Evolutionary conservation across 1,139 yeast genomes (phyloP).

Genomic region (Protomyces gravidus): DNA sequence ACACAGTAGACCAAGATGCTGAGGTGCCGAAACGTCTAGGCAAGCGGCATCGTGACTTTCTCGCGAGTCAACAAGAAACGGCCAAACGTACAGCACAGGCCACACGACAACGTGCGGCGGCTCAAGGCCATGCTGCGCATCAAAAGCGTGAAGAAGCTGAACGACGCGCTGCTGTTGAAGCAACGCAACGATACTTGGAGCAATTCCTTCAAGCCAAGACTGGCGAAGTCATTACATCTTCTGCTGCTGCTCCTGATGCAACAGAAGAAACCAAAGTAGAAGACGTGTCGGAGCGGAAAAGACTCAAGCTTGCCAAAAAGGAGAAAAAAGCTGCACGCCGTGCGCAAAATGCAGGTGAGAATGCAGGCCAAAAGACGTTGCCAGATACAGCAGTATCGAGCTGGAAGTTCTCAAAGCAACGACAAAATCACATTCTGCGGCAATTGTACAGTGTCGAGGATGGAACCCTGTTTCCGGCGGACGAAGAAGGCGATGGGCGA

Average conservation of each 20-base stretch:
- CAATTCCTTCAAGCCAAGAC: background rate
- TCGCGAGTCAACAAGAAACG: background rate
- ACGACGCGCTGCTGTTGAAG: background rate
- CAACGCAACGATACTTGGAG: background rate
- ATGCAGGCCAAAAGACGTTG: background rate
- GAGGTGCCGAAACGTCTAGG: background rate
- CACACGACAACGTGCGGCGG: background rate
- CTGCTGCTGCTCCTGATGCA: background rate
- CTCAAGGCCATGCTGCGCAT: background rate
- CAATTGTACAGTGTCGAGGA: background rate
- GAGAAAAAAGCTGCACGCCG: background rate
- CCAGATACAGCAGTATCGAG: background rate
- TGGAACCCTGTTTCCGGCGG: conserved; percentile 7
- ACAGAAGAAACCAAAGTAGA: background rate
- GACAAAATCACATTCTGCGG: conserved; percentile 19
- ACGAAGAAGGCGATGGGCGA: background rate
- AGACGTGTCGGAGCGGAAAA: background rate
- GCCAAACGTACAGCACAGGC: background rate
- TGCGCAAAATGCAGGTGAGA: background rate
- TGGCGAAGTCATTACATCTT: background rate
- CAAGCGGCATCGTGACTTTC: background rate
- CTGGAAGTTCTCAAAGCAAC: conserved; percentile 25
- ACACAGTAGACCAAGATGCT: background rate
- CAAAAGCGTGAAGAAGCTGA: background rate
- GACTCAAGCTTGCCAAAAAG: background rate